Conservation (phyloP, 306 rosid species). For the Cicer bijugum region DNA sequence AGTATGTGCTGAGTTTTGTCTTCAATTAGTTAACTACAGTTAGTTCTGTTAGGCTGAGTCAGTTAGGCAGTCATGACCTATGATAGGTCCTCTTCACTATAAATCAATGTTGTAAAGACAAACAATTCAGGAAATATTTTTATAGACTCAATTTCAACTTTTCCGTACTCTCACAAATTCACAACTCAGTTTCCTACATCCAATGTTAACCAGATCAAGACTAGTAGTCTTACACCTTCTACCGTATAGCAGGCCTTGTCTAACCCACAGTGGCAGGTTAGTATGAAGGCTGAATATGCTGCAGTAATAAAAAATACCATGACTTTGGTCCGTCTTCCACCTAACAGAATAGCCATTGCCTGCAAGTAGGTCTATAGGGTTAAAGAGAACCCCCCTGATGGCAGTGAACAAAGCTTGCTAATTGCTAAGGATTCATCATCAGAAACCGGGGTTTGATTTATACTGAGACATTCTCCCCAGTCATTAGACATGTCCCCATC, state of each 20-base stretch:
- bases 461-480: not conserved
- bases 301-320: not conserved
- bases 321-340: not conserved
- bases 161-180: not conserved
- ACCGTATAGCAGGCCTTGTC: not conserved
- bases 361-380: not conserved
- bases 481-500: not conserved
- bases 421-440: not conserved
- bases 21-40: not conserved
- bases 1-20: not conserved
- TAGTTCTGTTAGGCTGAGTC: slow-evolving; percentile 5
- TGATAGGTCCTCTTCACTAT: not conserved
- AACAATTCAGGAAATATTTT: not conserved
- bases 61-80: not conserved
- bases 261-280: not conserved
- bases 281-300: not conserved
- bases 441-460: not conserved
- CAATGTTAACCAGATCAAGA: not conserved
- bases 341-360: not conserved
- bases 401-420: not conserved
- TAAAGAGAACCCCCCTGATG: not conserved
- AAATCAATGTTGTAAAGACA: not conserved
- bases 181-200: not conserved
- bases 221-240: not conserved
- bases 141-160: slow-evolving; percentile 2